Conservation (phyloP, 306 rosid species). For the Cucumis cinereus region DNA sequence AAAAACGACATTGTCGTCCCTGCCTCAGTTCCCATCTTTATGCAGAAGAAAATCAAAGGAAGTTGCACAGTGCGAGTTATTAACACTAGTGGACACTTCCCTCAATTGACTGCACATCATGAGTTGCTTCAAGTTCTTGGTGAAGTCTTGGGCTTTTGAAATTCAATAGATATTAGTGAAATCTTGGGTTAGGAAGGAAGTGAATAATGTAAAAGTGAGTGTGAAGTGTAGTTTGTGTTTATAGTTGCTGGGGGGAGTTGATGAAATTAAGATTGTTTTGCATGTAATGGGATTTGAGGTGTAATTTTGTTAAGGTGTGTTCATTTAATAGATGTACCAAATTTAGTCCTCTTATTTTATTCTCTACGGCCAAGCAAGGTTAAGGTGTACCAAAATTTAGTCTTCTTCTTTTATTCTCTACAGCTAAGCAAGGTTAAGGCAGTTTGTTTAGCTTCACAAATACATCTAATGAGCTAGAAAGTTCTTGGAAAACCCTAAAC, state of each 20-base stretch:
- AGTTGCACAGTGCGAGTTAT: slow-evolving; percentile 40
- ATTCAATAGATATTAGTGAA: not conserved
- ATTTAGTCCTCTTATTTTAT: not conserved
- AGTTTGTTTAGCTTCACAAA: not conserved
- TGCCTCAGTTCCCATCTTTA: slow-evolving; percentile 37
- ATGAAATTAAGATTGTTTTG: not conserved
- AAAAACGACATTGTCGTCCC: slow-evolving; percentile 47
- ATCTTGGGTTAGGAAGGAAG: not conserved
- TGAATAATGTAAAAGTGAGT: not conserved
- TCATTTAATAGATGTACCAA: not conserved
- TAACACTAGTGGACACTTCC: slow-evolving; percentile 51
- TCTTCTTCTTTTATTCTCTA: not conserved
- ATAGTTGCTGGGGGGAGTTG: not conserved
- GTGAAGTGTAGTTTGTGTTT: not conserved
- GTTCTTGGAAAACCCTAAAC: not conserved
- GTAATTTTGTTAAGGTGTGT: not conserved
- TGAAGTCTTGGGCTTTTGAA: slow-evolving; percentile 31
- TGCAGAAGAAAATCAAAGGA: slow-evolving; percentile 60
- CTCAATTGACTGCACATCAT: slow-evolving; percentile 61
- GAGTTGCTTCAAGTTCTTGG: slow-evolving; percentile 51
- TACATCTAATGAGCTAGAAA: not conserved
- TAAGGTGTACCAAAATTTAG: not conserved
- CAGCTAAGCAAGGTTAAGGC: not conserved
- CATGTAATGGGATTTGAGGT: not conserved
- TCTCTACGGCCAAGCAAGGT: no score